Conservation (phyloP, 2,329 filamentous ascomycete genomes). For the Aureobasidium sp. region DNA sequence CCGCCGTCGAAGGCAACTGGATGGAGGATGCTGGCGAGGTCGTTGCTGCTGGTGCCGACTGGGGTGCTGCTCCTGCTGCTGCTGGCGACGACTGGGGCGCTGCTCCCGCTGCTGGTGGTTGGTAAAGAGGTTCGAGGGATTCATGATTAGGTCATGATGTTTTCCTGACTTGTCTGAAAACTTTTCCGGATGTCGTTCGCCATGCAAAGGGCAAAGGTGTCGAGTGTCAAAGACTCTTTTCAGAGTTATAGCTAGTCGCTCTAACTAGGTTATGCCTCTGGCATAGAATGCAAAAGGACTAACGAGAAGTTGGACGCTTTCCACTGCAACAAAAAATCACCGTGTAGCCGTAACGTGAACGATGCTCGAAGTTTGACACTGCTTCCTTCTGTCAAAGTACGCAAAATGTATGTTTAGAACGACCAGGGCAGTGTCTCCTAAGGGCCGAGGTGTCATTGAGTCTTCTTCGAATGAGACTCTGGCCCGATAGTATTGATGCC, state of each 20-base stretch:
- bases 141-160: not conserved
- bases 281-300: not conserved
- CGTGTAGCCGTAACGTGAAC: not conserved
- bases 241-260: not conserved
- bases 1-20: not conserved
- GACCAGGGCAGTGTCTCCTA: too few relatives aligned
- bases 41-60: not conserved
- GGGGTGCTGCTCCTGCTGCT: not conserved
- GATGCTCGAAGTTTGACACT: not conserved
- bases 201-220: not conserved
- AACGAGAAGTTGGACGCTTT: not conserved
- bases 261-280: too few relatives aligned
- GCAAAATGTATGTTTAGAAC: not conserved
- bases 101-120: not conserved
- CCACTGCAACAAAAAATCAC: not conserved
- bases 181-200: not conserved
- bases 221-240: not conserved
- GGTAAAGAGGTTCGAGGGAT: not conserved
- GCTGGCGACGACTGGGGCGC: not conserved
- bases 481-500: too few relatives aligned
- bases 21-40: not conserved
- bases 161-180: not conserved
- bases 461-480: too few relatives aligned
- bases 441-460: too few relatives aligned
- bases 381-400: not conserved